Percentiles rank a stretch among this genome's conserved stretches.
Evolutionary conservation across 805 yeast genomes (phyloP).

Genomic region (Ogataea nitratoaversa): DNA sequence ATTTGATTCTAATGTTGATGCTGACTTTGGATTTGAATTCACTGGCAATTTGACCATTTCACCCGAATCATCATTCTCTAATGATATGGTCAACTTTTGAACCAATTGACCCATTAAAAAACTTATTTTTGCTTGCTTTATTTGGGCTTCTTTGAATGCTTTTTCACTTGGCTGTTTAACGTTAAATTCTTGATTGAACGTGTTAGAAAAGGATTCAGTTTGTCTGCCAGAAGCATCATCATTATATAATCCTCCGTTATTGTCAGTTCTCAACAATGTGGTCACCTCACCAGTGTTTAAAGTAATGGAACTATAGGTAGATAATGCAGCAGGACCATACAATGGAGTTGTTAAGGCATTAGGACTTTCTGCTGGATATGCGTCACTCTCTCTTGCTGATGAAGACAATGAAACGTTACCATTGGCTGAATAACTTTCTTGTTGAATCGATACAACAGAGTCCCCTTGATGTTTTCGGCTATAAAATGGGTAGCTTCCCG

Average conservation of each 20-base stretch:
- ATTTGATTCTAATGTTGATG: background rate
- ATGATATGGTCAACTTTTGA: background rate
- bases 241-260: conserved; percentile 5
- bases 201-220: background rate
- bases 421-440: no score
- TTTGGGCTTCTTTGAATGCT: no score
- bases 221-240: background rate
- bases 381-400: no score
- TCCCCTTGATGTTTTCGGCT: background rate
- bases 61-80: conserved; percentile 1
- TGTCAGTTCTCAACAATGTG: conserved; percentile 4
- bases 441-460: no score
- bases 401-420: no score
- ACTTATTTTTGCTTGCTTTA: background rate
- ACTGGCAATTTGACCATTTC: background rate
- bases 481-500: background rate
- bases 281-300: conserved; percentile 7
- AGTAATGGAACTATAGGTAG: conserved; percentile 6
- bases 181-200: background rate
- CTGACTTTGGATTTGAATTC: background rate
- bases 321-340: conserved; percentile 1
- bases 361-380: no score
- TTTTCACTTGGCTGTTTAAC: no score
- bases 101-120: background rate
- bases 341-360: conserved; percentile 1